Conservation (phyloP, 2,329 filamentous ascomycete genomes). For the Taxawa tesnikishii region DNA sequence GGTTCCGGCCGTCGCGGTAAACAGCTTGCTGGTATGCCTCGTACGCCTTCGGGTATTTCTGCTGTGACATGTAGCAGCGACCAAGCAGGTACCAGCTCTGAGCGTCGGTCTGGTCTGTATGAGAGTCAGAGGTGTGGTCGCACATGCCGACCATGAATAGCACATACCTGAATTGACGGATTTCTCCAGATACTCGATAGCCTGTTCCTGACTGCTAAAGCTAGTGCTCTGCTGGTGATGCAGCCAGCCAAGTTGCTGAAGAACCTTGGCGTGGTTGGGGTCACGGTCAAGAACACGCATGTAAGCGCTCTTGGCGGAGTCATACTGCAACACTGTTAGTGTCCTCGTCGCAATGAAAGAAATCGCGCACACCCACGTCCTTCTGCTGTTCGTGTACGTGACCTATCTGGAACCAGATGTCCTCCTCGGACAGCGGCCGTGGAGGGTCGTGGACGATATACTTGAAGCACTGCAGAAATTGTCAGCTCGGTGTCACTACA, state of each 20-base stretch:
- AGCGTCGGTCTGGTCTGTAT: constrained; percentile 75
- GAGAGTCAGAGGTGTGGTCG: constrained; percentile 10
- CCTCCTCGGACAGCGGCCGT: constrained; percentile 84
- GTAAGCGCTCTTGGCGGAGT: constrained; percentile 85
- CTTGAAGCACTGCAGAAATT: constrained; percentile 70
- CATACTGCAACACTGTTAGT: constrained; percentile 50
- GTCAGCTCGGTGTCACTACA: constrained; percentile 12
- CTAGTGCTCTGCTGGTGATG: constrained; percentile 91
- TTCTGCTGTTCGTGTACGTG: constrained; percentile 99
- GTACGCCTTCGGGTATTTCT: constrained; percentile 97
- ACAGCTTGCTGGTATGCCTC: constrained; percentile 98
- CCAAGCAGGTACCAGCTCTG: constrained; percentile 98
- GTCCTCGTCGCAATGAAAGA: not conserved
- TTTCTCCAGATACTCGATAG: constrained; percentile 94
- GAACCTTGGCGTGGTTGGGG: constrained; percentile 91
- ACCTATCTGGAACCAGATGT: constrained; percentile 99
- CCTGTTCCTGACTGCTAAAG: constrained; percentile 86
- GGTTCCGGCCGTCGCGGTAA: constrained; percentile 93
- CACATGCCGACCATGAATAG: constrained; percentile 7
- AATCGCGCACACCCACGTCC: constrained; percentile 55
- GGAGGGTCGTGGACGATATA: constrained; percentile 93
- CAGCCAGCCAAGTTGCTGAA: constrained; percentile 95
- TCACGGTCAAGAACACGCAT: constrained; percentile 86
- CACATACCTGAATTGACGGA: constrained; percentile 78
- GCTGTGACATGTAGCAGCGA: constrained; percentile 97